Evolutionary conservation across 805 yeast genomes (phyloP), one percentile per base, ranked within the genome.

Genomic region (Candida xiaguanensis): DNA sequence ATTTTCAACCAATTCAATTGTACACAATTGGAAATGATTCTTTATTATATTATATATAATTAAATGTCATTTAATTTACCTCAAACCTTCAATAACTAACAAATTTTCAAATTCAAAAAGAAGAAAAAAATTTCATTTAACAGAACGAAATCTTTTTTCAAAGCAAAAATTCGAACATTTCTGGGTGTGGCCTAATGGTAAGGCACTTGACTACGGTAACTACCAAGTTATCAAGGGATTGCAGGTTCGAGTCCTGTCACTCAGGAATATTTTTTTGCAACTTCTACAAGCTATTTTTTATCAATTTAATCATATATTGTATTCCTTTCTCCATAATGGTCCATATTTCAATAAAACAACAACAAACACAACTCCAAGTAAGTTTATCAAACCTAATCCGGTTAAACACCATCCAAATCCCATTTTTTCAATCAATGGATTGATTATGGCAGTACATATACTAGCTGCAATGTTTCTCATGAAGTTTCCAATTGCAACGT

Each of bases 331-430:
- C 64, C 63, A 58, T 16, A 17, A 29, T 2, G 57, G 51, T 1
- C 64, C 65, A 20, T 41, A 46, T 18, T 37, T 39, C 6, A 52
- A 37, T 20, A 57, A 41, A n/a, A 50, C n/a, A 8, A 48, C 26
- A 2, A 58, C 53, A 26, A 48, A 34, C 0, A 29, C 43, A 11
- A 55, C 38, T 4, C 55, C 50, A 15, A 52, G 20, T 9, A 53
- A 15, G 28, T 59, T 50, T 7, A 57, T 26, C n/a, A 58, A 32
- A 31, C 72, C 77, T n/a, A 74, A 50, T 0, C 77, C 78, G 0
- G 78, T 72, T 42, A 74, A 76, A 42, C 77, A 72, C 79, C 79
- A 74, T 0, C 78, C 78, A 40, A 59, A 59, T 0, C 79, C 79
- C 72, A 62, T 58, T 31, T 30, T 39, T n/a, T 40, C 19, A 2